A percentile compares a stretch with the other conserved stretches of the same genome.
These are phyloP conservation scores for Apiospora malaysiana DNA, from an alignment of 2,329 filamentous ascomycete genomes.

Conservation along the genomic window DNA sequence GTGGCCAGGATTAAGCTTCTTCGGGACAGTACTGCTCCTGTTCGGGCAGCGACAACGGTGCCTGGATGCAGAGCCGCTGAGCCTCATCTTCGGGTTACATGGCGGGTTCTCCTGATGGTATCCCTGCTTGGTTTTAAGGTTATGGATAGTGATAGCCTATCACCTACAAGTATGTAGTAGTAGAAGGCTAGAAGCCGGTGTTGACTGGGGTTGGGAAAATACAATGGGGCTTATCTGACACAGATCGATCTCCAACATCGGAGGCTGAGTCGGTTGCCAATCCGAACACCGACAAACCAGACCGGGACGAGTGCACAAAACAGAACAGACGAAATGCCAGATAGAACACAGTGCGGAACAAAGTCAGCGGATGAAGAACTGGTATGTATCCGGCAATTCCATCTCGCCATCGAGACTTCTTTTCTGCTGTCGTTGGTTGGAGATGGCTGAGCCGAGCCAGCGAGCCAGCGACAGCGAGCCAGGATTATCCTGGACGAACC, in stretches of 20 bases:
- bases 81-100: neutral
- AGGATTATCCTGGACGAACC: neutral
- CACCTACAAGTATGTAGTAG: no score
- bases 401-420: neutral
- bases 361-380: no score
- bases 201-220: neutral
- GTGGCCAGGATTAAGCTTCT: constrained; percentile 15
- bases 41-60: neutral
- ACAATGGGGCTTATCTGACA: neutral
- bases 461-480: no score
- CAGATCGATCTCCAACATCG: constrained; percentile 9
- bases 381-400: neutral
- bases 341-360: neutral
- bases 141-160: neutral
- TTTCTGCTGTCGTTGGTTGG: neutral
- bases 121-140: constrained; percentile 5
- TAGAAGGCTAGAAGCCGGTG: neutral
- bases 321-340: neutral
- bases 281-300: neutral
- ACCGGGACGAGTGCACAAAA: neutral
- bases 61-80: neutral
- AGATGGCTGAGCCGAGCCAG: no score
- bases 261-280: neutral
- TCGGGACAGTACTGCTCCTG: neutral
- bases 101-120: no score